Conservation (phyloP, 2,329 filamentous ascomycete species). For the Plenodomus tracheiphilus region DNA sequence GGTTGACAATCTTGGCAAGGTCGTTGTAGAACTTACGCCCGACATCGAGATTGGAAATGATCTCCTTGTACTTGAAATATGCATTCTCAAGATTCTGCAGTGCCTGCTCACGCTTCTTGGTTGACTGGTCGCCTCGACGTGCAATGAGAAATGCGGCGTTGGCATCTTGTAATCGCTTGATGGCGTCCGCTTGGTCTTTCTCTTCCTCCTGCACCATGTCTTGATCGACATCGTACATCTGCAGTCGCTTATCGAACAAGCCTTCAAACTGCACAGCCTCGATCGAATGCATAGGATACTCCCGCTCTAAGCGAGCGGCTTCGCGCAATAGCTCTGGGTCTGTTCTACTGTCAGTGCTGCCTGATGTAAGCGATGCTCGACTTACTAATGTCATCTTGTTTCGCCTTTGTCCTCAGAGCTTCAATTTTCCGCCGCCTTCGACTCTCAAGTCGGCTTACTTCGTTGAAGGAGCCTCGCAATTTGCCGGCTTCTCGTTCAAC, state of each 20-base stretch:
- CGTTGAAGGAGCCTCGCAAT: constrained; percentile 79
- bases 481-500: constrained; percentile 78
- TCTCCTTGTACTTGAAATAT: constrained; percentile 95
- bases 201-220: constrained; percentile 71
- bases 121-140: constrained; percentile 67
- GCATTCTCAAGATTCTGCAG: constrained; percentile 87
- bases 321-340: constrained; percentile 79
- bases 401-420: constrained; percentile 74
- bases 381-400: constrained; percentile 81
- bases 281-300: constrained; percentile 81
- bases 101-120: constrained; percentile 78
- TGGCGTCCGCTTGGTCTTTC: constrained; percentile 73
- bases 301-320: constrained; percentile 80
- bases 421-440: constrained; percentile 79
- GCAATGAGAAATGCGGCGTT: constrained; percentile 79
- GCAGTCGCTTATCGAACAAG: constrained; percentile 82
- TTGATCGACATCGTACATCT: constrained; percentile 78
- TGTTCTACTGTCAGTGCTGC: constrained; percentile 37
- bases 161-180: constrained; percentile 70
- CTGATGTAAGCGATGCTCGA: constrained; percentile 10
- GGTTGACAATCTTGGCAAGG: constrained; percentile 80
- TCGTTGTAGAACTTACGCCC: constrained; percentile 98
- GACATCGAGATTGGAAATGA: constrained; percentile 86
- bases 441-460: constrained; percentile 81
- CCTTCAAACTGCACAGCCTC: constrained; percentile 89